Evolutionary conservation across 2,329 filamentous ascomycete genomes (phyloP), one percentile per base, ranked within the genome.

Genomic region (Purpureocillium takamizusanense): DNA sequence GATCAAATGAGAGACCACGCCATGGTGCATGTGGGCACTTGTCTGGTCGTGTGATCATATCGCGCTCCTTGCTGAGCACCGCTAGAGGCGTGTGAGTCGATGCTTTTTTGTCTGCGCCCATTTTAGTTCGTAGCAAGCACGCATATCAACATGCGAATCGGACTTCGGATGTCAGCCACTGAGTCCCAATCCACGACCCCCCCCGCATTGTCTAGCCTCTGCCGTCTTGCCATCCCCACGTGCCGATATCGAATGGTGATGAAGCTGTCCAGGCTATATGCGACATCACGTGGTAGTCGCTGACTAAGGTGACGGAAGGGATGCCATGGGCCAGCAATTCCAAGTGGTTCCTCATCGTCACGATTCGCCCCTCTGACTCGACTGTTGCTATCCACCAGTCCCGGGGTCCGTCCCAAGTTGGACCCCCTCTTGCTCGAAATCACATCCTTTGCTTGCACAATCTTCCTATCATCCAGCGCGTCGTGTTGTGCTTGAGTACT

Each of bases 361-460:
- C 54, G 46, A 58, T 54, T 55, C 56, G 58, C 57, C 57, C 58
- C 58, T 54, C 56, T 45, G 49, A 52, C 38, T 31, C 15, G 55
- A 61, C 56, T 60, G 55, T 46, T 31, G 36, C 43, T 52, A 51
- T 53, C 45, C 50, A 48, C 46, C 47, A 50, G 48, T 51, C 46
- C 52, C 51, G 58, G 58, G 58, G 57, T 60, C 56, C 55, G 46
- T 52, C 56, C 52, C 45, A 53, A 42, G 23, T 42, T 51, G 58
- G 54, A 55, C 56, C 43, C 56, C 57, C 48, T 53, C 51, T 39
- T 13, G 15, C 33, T 31, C n/a, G 17, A 30, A 39, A 3, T 7
- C 18, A 12, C 7, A 14, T 18, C 37, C 37, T 15, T 31, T 29
- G 35, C 31, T 35, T 18, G 3, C 13, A 23, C 27, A 12, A 30